Evolutionary conservation across 805 yeast species (phyloP), one percentile per base, ranked within the genome.

Genomic region (Ogataea methanolica): DNA sequence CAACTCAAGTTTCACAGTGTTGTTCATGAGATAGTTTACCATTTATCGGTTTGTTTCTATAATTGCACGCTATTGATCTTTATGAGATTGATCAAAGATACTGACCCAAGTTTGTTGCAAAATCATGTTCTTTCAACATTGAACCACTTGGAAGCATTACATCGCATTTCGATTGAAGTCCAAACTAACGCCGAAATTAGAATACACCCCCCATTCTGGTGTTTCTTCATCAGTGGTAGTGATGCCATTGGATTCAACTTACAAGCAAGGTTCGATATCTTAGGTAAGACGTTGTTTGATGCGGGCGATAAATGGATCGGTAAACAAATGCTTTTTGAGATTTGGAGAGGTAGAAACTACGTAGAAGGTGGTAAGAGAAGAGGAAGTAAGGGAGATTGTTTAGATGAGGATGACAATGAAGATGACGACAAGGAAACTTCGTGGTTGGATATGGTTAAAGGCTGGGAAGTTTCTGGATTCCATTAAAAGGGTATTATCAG

Each of bases 391-490:
- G 33, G 16, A 4, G 11, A 23, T 15, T 2, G 15, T 33, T 17
- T 44, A 40, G 33, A 46, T 38, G 17, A 39, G n/a, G 51, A 47
- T 26, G 49, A 49, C 4, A 53, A 47, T 21, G 45, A 60, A 33
- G 67, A 67, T 15, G 39, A 41, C n/a, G 68, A 67, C n/a, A 56
- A 53, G 34, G 69, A 50, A 59, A 67, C 43, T 44, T 75, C 78
- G 31, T 79, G 81, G 74, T 68, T 79, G 67, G 82, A 78, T 53
- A 58, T 78, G 63, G 65, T 79, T 1, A 68, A 79, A 44, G 79
- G 74, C 48, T 79, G 84, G 84, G 81, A 74, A 35, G 53, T 66
- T 8, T 53, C 63, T 2, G 70, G 68, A 1, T 66, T 58, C 45
- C 52, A 62, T 39, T 66, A 45, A 46, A 26, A 14, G 21, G 16